Evolutionary conservation across 108 stramenopile species (phyloP), one percentile per base, ranked within the genome.

Genomic region (Nitzschia sp.): DNA sequence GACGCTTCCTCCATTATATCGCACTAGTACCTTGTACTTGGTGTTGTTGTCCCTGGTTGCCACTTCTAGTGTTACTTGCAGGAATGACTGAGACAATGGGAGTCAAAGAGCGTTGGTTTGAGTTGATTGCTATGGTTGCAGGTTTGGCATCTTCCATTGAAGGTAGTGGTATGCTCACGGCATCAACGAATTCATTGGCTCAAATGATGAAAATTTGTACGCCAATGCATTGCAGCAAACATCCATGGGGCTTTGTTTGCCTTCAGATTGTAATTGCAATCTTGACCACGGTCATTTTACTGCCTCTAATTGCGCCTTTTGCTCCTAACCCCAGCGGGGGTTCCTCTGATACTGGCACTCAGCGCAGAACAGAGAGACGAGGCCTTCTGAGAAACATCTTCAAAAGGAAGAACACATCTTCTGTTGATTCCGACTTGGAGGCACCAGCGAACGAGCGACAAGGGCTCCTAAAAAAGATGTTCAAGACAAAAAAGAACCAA

Each of bases 41-140:
- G 69, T 70, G 57, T 39, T 70, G 69, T 38, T 70, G 69, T 70
- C 69, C 69, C 20, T 70, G 69, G 69, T 17, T 70, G 29, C 69
- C 69, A 20, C 44, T 70, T 7, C 11, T 70, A 15, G 38, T 51
- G 19, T 41, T 70, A 17, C 22, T 70, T 43, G 57, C 69, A 8
- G 69, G 69, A 20, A 51, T 60, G 40, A 51, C 57, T 5, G 57
- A 50, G 24, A 19, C 54, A 12, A 12, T 70, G n/a, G 20, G 34
- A 2, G 69, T 70, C 48, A 70, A 70, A 26, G 69, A 70, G 40
- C 57, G 50, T 9, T 70, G 69, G 69, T 60, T 51, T 19, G 7
- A 48, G 34, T 52, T 70, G 19, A 60, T 70, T 37, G 43, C 69
- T 6, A 8, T 70, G 57, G 58, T 70, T 8, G 43, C 48, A 14